These are phyloP conservation scores for Malus hybrid DNA, from an alignment of 331 rosid species.

Conservation along the genomic window DNA sequence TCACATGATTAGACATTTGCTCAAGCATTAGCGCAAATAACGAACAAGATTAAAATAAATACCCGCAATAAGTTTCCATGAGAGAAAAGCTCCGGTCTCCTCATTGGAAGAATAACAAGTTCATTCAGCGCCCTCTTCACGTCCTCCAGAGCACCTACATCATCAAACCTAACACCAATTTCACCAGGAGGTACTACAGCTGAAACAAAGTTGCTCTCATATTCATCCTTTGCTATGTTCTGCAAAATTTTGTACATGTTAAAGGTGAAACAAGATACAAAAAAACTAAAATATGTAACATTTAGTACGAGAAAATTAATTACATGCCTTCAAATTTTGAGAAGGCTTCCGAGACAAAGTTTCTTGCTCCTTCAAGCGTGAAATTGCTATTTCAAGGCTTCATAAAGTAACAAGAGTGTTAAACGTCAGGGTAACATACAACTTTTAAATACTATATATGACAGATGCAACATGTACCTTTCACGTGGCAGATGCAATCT, in stretches of 20 bases:
- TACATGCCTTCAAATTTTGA: slow-evolving; percentile 78
- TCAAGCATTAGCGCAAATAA: slow-evolving; percentile 10
- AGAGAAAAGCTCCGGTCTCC: slow-evolving; percentile 89
- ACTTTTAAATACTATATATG: background rate
- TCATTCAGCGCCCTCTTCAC: slow-evolving; percentile 89
- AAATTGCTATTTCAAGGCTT: slow-evolving; percentile 80
- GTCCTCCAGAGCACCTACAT: slow-evolving; percentile 93
- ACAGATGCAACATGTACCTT: slow-evolving; percentile 40
- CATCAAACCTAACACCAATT: slow-evolving; percentile 93
- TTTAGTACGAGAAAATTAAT: background rate
- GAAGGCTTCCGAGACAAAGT: slow-evolving; percentile 55
- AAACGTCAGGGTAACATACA: slow-evolving; percentile 11
- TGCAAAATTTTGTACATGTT: slow-evolving; percentile 28
- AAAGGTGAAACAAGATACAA: slow-evolving; percentile 5
- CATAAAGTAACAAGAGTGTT: slow-evolving; percentile 20
- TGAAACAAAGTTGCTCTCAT: slow-evolving; percentile 85
- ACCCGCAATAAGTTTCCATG: slow-evolving; percentile 94
- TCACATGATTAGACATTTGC: slow-evolving; percentile 10
- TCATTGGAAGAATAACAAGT: slow-evolving; percentile 95
- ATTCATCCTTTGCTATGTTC: slow-evolving; percentile 94
- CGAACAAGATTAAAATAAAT: slow-evolving; percentile 16
- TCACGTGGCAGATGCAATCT: slow-evolving; percentile 68
- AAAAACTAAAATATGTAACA: background rate
- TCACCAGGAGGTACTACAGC: slow-evolving; percentile 93
- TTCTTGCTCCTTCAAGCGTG: slow-evolving; percentile 80